These are phyloP conservation scores for Pseudocohnilembus persalinus DNA, from an alignment of 169 alveolate species.

Conservation along the genomic window DNA sequence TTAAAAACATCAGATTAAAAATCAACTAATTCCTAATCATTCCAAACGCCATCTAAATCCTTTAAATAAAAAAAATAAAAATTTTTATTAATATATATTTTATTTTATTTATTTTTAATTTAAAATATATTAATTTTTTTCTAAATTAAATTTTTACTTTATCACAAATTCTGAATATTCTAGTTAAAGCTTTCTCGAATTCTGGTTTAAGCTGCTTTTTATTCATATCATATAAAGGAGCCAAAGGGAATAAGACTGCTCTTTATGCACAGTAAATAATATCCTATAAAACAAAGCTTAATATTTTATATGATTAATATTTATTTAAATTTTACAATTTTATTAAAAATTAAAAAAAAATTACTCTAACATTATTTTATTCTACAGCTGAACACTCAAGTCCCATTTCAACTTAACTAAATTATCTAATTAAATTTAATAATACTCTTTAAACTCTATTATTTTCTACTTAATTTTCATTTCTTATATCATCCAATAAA, in stretches of 20 bases:
- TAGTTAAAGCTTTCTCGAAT: conserved; percentile 62
- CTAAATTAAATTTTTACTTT: neutral
- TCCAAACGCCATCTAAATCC: conserved; percentile 52
- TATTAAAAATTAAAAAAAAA: too few species aligned
- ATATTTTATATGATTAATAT: too few species aligned
- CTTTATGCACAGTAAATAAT: conserved; percentile 66
- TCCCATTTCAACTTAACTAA: conserved; percentile 18
- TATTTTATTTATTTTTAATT: too few species aligned
- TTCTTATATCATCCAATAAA: conserved; percentile 24
- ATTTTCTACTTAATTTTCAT: conserved; percentile 1
- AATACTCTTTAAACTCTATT: conserved; percentile 25
- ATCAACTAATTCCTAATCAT: conserved; percentile 57
- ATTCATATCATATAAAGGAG: conserved; percentile 68
- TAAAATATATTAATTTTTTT: too few species aligned
- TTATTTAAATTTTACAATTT: too few species aligned
- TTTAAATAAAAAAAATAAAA: neutral
- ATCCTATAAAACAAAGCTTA: conserved; percentile 36
- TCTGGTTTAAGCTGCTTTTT: conserved; percentile 53
- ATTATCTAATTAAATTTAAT: neutral
- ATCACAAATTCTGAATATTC: conserved; percentile 75
- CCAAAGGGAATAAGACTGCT: conserved; percentile 71
- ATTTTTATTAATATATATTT: too few species aligned
- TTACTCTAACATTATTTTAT: neutral
- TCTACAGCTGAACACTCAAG: neutral
- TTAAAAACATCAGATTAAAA: conserved; percentile 63